Evolutionary conservation across 2,329 filamentous ascomycete species (phyloP).

Genomic region (Aureobasidium subglaciale): DNA sequence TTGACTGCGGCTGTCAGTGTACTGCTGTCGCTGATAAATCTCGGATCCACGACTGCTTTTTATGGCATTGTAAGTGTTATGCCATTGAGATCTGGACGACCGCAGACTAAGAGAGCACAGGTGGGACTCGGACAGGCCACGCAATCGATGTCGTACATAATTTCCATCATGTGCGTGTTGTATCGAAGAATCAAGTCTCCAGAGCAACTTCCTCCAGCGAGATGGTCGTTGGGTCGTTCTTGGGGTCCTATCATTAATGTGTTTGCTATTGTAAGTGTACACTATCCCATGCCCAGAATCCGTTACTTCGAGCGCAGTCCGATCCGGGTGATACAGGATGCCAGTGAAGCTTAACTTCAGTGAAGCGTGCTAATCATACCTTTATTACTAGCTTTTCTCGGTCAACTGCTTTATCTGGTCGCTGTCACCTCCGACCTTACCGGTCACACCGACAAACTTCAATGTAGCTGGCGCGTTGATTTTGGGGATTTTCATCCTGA

Average conservation of each 20-base stretch:
- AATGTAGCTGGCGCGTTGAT: not conserved
- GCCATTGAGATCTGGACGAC: not conserved
- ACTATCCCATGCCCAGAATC: too few relatives aligned
- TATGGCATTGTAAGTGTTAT: constrained; percentile 12
- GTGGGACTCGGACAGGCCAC: not conserved
- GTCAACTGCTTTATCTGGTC: constrained; percentile 2
- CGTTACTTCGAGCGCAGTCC: too few relatives aligned
- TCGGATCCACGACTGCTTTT: constrained; percentile 18
- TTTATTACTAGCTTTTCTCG: not conserved
- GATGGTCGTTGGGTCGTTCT: not conserved
- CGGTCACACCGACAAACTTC: constrained; percentile 3
- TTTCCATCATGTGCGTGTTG: not conserved
- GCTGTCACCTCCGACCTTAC: not conserved
- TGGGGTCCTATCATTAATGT: constrained; percentile 2
- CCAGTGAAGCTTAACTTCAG: too few relatives aligned
- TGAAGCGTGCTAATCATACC: not conserved
- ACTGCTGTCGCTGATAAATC: constrained; percentile 19
- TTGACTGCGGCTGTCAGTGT: constrained; percentile 14
- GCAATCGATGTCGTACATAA: not conserved
- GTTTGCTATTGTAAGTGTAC: not conserved
- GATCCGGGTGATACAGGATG: too few relatives aligned
- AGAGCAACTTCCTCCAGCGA: not conserved
- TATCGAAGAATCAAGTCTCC: constrained; percentile 6
- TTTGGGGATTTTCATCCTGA: not conserved
- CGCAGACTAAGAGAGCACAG: not conserved